Evolutionary conservation across 2,329 filamentous ascomycete genomes (phyloP), one percentile per base, ranked within the genome.

Genomic region (Penicillium sp.): DNA sequence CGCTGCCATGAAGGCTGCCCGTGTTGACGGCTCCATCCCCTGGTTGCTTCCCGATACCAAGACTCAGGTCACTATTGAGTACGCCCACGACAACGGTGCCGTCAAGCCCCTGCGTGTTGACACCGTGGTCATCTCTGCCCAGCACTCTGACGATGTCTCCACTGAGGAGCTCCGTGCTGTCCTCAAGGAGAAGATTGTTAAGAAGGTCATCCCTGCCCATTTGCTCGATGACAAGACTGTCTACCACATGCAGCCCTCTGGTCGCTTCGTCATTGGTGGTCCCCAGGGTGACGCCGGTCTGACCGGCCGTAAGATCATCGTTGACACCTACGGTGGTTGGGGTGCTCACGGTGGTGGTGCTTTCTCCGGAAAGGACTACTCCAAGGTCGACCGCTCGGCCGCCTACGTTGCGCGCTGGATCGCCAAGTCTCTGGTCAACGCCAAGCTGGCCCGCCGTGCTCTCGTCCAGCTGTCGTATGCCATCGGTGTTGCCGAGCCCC

Each of bases 311-410:
- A 99, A 99, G 87, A 99, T 99, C 85, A 88, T 96, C 65, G 94
- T 99, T 75, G 94, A 99, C 81, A 97, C 94, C 76, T 99, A 99
- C 81, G 94, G 94, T 82, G 94, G 94, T 71, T 97, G 94, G 94
- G 94, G 94, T 81, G 94, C 94, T 68, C 94, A 99, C 84, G 94
- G 94, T 84, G 94, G 94, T 83, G 94, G 94, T 88, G 94, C 94
- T 77, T 99, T 99, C 89, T 97, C 94, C 70, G 94, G 94, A 72
- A 99, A 99, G 88, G 94, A 99, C 78, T 99, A 96, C 86, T 96
- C 91, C 85, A 99, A 99, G 86, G 94, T 99, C 79, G 94, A 99
- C 76, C 90, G 94, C 69, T 97, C 94, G 49, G 94, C 94, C 64
- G 94, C 94, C 71, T 99, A 99, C 81, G 86, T 97, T 66, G 92